Percentiles rank a stretch among this genome's conserved stretches.
Evolutionary conservation across 2,329 filamentous ascomycete species (phyloP).

Genomic region (Epichloe gansuensis): DNA sequence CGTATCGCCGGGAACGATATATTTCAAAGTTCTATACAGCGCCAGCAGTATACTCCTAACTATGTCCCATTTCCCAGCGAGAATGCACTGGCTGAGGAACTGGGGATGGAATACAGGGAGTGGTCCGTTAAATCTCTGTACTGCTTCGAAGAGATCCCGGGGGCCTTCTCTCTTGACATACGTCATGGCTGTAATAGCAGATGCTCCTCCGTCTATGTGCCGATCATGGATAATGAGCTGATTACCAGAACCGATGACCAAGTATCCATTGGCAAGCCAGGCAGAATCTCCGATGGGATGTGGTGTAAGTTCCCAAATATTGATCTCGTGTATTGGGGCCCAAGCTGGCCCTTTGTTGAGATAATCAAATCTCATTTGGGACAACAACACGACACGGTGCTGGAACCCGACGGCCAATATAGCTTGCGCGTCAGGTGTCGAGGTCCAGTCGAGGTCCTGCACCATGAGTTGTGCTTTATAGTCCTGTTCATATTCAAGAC

Average conservation of each 20-base stretch:
- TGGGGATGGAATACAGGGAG: slow-evolving; percentile 88
- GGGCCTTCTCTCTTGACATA: slow-evolving; percentile 37
- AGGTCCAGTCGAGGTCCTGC: slow-evolving; percentile 85
- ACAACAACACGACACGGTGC: slow-evolving; percentile 69
- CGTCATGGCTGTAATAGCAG: slow-evolving; percentile 40
- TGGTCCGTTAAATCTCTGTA: slow-evolving; percentile 73
- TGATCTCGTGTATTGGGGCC: slow-evolving; percentile 73
- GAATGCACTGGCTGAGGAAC: slow-evolving; percentile 73
- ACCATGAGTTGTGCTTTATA: slow-evolving; percentile 64
- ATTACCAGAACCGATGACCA: slow-evolving; percentile 82
- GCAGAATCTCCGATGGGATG: slow-evolving; percentile 88
- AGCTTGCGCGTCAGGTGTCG: slow-evolving; percentile 76
- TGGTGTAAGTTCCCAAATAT: slow-evolving; percentile 67
- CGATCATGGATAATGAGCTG: slow-evolving; percentile 79
- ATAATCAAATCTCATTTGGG: slow-evolving; percentile 86
- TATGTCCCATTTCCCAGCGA: slow-evolving; percentile 60
- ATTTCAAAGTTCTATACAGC: slow-evolving; percentile 67
- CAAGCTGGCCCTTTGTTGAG: slow-evolving; percentile 80
- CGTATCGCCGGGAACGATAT: slow-evolving; percentile 65
- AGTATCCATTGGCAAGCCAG: slow-evolving; percentile 74
- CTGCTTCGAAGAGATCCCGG: slow-evolving; percentile 68
- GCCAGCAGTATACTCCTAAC: slow-evolving; percentile 62
- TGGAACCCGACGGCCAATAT: slow-evolving; percentile 87
- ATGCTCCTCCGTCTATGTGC: slow-evolving; percentile 50
- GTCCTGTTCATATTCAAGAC: slow-evolving; percentile 67